A percentile compares a stretch with the other conserved stretches of the same genome.
phyloP scores from a whole-genome alignment of 2,329 filamentous ascomycete genomes.

The Fusarium equiseti region DNA sequence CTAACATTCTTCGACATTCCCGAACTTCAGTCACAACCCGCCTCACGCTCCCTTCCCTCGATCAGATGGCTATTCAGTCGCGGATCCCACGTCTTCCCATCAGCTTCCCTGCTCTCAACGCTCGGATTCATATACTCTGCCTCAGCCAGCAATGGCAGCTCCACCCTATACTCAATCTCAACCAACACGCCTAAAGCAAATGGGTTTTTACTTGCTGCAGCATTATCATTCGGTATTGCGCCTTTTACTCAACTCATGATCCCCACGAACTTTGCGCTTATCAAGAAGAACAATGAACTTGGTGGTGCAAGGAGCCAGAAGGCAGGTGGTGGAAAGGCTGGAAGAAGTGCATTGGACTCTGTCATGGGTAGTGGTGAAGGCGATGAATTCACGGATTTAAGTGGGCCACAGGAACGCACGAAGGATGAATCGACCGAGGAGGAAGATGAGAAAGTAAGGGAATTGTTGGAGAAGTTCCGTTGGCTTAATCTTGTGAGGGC shows the following conservation, averaged over 20 bases:
- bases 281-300: background rate
- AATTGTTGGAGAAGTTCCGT: constrained; percentile 4
- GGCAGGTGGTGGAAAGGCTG: background rate
- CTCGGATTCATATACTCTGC: constrained; percentile 4
- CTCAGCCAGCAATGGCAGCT: fast-evolving
- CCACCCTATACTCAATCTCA: background rate
- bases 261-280: constrained; percentile 9
- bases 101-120: background rate
- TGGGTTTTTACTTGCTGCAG: background rate
- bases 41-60: background rate
- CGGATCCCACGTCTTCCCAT: background rate
- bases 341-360: constrained; percentile 7
- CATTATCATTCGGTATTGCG: background rate
- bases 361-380: constrained; percentile 3
- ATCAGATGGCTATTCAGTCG: constrained; percentile 4
- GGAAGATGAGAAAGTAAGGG: background rate
- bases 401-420: background rate
- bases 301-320: background rate
- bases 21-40: constrained; percentile 19
- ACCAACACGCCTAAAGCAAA: background rate
- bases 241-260: constrained; percentile 14
- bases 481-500: constrained; percentile 6
- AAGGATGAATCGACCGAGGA: background rate
- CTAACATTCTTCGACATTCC: constrained; percentile 18
- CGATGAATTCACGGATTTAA: background rate